phyloP scores from a whole-genome alignment of 2,329 filamentous ascomycete species.

The Cladophialophora carrionii region DNA sequence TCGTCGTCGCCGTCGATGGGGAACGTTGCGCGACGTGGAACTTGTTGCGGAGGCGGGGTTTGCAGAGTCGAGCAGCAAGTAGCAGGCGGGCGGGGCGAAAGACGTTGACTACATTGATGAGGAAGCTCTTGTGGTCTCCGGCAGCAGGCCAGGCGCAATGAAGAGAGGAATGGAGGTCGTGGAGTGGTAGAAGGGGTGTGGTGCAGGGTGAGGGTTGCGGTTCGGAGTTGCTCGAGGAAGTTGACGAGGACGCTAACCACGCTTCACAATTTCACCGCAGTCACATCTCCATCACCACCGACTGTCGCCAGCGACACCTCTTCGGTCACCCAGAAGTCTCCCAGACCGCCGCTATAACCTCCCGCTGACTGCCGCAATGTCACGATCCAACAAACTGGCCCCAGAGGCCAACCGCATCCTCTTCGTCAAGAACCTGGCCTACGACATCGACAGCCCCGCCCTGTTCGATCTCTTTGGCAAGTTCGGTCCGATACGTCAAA shows the following conservation, averaged over 20 bases:
- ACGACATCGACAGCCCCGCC: conserved; percentile 97
- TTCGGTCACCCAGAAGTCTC: background rate
- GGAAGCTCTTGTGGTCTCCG: conserved; percentile 22
- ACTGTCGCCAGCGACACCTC: background rate
- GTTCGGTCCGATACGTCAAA: conserved; percentile 94
- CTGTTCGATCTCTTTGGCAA: conserved; percentile 98
- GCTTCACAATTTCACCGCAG: conserved; percentile 3
- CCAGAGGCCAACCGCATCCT: conserved; percentile 99
- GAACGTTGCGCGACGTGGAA: conserved; percentile 13
- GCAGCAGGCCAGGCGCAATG: conserved; percentile 24
- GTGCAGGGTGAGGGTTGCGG: conserved; percentile 20
- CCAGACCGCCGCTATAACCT: background rate
- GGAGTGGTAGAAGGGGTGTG: conserved; percentile 16
- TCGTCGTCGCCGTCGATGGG: conserved; percentile 22
- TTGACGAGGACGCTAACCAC: conserved; percentile 7
- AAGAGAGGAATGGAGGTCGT: conserved; percentile 17
- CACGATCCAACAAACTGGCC: conserved; percentile 71
- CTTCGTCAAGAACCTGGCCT: conserved; percentile 99
- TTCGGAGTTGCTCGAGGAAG: conserved; percentile 20
- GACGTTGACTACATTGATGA: conserved; percentile 33
- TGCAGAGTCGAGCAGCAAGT: conserved; percentile 13
- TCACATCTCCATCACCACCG: background rate
- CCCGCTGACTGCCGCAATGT: conserved; percentile 26
- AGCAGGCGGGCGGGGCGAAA: conserved; percentile 12
- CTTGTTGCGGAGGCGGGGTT: conserved; percentile 34